Evolutionary conservation across 2,329 filamentous ascomycete genomes (phyloP).

Genomic region (Nigrograna mackinnonii): DNA sequence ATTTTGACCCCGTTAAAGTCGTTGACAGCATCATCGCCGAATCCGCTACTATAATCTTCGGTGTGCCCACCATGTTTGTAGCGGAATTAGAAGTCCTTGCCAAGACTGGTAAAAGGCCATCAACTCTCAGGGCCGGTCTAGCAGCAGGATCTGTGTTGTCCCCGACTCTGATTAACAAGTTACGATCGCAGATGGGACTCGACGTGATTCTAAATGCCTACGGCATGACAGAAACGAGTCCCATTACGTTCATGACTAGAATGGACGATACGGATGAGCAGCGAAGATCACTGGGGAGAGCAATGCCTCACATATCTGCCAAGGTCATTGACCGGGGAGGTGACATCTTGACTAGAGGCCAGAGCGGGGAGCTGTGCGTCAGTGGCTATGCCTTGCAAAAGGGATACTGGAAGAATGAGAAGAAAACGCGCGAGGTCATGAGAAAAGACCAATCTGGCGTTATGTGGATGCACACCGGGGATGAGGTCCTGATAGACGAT

Average conservation of each 20-base stretch:
- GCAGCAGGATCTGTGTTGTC: neutral
- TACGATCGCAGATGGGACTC: neutral
- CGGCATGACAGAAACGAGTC: neutral
- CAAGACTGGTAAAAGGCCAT: neutral
- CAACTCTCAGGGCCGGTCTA: neutral
- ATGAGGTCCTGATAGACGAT: constrained; percentile 75
- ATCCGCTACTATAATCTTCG: neutral
- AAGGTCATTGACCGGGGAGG: neutral
- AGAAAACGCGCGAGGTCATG: neutral
- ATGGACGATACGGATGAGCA: neutral
- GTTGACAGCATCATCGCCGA: neutral
- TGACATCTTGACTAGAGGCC: neutral
- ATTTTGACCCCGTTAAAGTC: neutral
- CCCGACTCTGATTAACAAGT: neutral
- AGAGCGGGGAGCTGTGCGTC: neutral
- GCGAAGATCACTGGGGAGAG: neutral
- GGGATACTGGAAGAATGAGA: neutral
- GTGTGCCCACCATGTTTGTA: neutral
- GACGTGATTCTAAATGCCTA: neutral
- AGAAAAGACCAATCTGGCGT: neutral
- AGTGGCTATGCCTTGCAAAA: neutral
- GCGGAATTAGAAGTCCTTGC: neutral
- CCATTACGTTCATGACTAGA: neutral
- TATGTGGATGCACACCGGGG: constrained; percentile 58
- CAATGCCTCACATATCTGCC: neutral